Evolutionary conservation across 108 stramenopile genomes (phyloP).

Genomic region (Nitzschia sp.): DNA sequence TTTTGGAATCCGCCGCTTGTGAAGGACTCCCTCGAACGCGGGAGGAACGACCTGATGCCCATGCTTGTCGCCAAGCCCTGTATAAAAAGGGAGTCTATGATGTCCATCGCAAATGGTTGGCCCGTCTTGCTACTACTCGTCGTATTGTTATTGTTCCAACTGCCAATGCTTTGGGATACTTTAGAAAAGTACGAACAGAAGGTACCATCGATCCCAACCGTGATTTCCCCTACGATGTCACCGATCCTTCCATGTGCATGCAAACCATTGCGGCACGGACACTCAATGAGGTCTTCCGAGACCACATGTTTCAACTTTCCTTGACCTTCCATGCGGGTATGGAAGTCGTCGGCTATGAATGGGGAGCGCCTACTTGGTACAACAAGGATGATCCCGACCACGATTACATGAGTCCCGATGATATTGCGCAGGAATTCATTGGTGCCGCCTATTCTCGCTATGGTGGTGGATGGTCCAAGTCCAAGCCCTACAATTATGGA

Average conservation of each 20-base stretch:
- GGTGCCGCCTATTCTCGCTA: slow-evolving; percentile 41
- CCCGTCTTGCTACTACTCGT: slow-evolving; percentile 78
- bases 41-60: slow-evolving; percentile 33
- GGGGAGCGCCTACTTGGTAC: slow-evolving; percentile 75
- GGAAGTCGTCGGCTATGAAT: slow-evolving; percentile 91
- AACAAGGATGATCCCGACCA: background rate
- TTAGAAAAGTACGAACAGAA: slow-evolving; percentile 39
- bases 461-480: slow-evolving; percentile 47
- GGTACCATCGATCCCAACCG: slow-evolving; percentile 52
- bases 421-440: slow-evolving; percentile 52
- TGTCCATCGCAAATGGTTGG: slow-evolving; percentile 71
- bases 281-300: slow-evolving; percentile 89
- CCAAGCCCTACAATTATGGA: slow-evolving; percentile 50
- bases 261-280: slow-evolving; percentile 85
- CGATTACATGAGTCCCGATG: slow-evolving; percentile 45
- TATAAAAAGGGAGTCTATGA: slow-evolving; percentile 53
- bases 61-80: slow-evolving; percentile 49
- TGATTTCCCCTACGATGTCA: slow-evolving; percentile 62
- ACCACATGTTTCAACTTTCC: slow-evolving; percentile 88
- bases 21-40: slow-evolving; percentile 51
- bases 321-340: slow-evolving; percentile 96
- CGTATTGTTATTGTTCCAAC: slow-evolving; percentile 81
- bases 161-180: slow-evolving; percentile 68
- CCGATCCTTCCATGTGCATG: slow-evolving; percentile 68
- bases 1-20: slow-evolving; percentile 73